A percentile compares a stretch with the other conserved stretches of the same genome.
Evolutionary conservation across 495 filamentous ascomycete species (phyloP).

Genomic region (Lindgomyces ingoldianus): DNA sequence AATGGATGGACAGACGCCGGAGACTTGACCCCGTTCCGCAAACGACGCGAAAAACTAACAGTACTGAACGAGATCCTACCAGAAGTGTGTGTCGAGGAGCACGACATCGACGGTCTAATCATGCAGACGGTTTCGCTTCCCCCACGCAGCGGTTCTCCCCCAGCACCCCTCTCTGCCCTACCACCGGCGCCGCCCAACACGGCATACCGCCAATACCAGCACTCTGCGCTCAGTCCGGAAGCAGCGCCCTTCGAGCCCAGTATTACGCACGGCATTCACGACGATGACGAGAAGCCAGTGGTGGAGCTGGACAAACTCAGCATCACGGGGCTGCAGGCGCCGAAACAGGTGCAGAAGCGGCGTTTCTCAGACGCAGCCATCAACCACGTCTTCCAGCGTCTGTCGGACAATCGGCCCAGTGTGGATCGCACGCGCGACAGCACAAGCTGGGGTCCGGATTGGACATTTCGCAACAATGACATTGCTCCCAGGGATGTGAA

Average conservation of each 20-base stretch:
- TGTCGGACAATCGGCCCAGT: background rate
- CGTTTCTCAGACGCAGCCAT: slow-evolving; percentile 31
- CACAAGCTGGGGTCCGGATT: slow-evolving; percentile 18
- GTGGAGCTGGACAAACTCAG: slow-evolving; percentile 31
- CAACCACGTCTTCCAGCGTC: slow-evolving; percentile 15
- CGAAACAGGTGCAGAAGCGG: slow-evolving; percentile 18
- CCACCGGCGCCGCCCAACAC: slow-evolving; percentile 22
- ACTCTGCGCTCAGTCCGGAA: slow-evolving; percentile 15
- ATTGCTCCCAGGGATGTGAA: background rate
- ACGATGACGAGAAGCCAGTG: background rate
- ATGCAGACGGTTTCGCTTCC: slow-evolving; percentile 2
- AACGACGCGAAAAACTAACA: background rate
- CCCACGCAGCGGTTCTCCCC: slow-evolving; percentile 2
- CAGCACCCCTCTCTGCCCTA: background rate
- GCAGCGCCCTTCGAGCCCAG: slow-evolving; percentile 26
- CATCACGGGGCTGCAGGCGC: slow-evolving; percentile 28
- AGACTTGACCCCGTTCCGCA: slow-evolving; percentile 16
- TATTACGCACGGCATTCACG: slow-evolving; percentile 5
- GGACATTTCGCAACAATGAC: background rate
- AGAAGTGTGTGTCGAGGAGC: background rate
- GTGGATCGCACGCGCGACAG: background rate
- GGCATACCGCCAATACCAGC: background rate
- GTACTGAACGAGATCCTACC: slow-evolving; percentile 22
- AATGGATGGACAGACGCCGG: slow-evolving; percentile 28
- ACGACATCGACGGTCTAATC: background rate